Evolutionary conservation across 805 yeast species (phyloP).

Genomic region (Cyberlindnera subsufficiens): DNA sequence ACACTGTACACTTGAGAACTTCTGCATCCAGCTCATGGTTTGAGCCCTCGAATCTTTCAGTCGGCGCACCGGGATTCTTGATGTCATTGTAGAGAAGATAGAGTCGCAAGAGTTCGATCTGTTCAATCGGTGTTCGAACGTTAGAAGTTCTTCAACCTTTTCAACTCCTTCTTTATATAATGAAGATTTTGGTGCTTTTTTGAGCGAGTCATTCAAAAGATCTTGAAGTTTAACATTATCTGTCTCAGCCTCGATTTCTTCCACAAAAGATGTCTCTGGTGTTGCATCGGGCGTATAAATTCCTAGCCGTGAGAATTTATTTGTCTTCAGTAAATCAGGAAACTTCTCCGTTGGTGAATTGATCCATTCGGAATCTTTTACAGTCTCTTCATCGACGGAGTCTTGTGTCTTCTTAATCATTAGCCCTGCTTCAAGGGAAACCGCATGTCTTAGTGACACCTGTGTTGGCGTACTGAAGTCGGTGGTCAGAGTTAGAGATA

Average conservation of each 20-base stretch:
- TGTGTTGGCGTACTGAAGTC: neutral
- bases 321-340: too few species aligned
- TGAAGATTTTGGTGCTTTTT: neutral
- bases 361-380: constrained; percentile 11
- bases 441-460: constrained; percentile 19
- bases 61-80: constrained; percentile 18
- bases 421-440: constrained; percentile 23
- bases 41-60: constrained; percentile 17
- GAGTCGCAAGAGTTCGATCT: constrained; percentile 26
- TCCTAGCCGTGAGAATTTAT: neutral
- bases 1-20: constrained; percentile 7
- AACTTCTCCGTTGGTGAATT: constrained; percentile 1
- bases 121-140: constrained; percentile 21
- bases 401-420: constrained; percentile 4
- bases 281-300: neutral
- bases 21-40: constrained; percentile 23
- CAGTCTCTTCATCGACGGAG: constrained; percentile 7
- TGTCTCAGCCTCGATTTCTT: neutral
- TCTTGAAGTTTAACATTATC: neutral
- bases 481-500: neutral
- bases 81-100: constrained; percentile 20
- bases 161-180: neutral
- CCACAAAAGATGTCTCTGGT: neutral
- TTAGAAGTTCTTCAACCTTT: constrained; percentile 6
- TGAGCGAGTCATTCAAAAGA: neutral